Percentiles rank a stretch among this genome's conserved stretches.
phyloP scores from a whole-genome alignment of 2,329 filamentous ascomycete genomes.

The Plenodomus tracheiphilus region DNA sequence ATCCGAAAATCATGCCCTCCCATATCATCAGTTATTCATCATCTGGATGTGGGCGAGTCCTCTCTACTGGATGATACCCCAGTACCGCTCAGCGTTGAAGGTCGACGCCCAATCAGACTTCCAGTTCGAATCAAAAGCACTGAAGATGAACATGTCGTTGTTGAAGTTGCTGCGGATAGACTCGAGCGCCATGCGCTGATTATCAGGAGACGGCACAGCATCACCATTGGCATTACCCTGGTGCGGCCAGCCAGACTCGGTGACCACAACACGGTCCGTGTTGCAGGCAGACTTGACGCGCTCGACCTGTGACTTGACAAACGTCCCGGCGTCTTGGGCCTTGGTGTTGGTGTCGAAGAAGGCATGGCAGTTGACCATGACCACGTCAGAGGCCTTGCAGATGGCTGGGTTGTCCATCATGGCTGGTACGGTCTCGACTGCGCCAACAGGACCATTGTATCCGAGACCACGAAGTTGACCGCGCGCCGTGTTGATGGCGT shows the following conservation, averaged over 20 bases:
- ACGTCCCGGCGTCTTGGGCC: conserved; percentile 66
- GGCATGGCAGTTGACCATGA: conserved; percentile 78
- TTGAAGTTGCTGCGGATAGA: conserved; percentile 66
- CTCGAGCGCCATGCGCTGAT: conserved; percentile 68
- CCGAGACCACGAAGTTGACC: conserved; percentile 62
- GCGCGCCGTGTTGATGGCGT: conserved; percentile 62
- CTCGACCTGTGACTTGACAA: conserved; percentile 62
- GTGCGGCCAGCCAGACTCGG: conserved; percentile 84
- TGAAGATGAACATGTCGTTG: conserved; percentile 70
- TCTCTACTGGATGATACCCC: conserved; percentile 57
- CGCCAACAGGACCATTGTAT: conserved; percentile 73
- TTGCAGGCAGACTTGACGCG: conserved; percentile 52
- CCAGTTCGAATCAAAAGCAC: conserved; percentile 79
- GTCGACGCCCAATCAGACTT: conserved; percentile 66
- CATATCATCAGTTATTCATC: too few species aligned
- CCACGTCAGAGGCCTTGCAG: conserved; percentile 75
- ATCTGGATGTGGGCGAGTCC: neutral
- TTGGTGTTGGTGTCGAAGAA: conserved; percentile 73
- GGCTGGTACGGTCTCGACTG: conserved; percentile 77
- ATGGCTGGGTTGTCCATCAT: conserved; percentile 68
- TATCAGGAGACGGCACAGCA: conserved; percentile 68
- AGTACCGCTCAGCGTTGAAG: conserved; percentile 74
- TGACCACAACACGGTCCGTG: conserved; percentile 69
- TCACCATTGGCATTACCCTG: conserved; percentile 65
- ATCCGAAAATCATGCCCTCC: too few species aligned